Evolutionary conservation across 345 rosid genomes (phyloP), one percentile per base, ranked within the genome.

Genomic region (Zanthoxylum bungeanum): DNA sequence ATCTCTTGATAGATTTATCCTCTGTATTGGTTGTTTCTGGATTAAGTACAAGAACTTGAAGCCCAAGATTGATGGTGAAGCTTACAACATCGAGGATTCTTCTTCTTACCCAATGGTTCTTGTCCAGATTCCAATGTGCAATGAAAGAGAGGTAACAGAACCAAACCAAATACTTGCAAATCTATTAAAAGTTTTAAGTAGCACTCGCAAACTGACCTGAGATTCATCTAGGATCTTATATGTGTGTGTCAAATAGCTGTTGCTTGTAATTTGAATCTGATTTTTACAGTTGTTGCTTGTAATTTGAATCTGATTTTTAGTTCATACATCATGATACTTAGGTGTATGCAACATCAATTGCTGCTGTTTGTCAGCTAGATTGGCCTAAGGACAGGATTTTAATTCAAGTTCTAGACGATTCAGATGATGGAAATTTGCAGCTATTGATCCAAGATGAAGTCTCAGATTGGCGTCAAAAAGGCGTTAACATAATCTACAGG

Each of bases 101-200:
- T 78, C 84, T 7, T 78, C 66, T 67, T 88, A 86, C 72, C 98
- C 98, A 4, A 93, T 84, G 97, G 97, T 93, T 66, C 92, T 93
- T 72, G 85, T 93, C 77, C 98, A 93, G 88, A 93, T 93, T 79
- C 98, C 98, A 12, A 93, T 93, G 98, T 91, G 97, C 87, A 93
- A 93, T 66, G 98, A 93, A 61, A 77, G 88, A 79, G 98, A 93
- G 95, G 97, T 89, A 77, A 76, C 12, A 34, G 9, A 39, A 27
- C 47, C 3, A 46, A 10, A 28, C 51, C 64, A 7, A 5, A 70
- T 66, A 44, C 17, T 44, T 44, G n/a, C n/a, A n/a, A n/a, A n/a
- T n/a, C n/a, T n/a, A n/a, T n/a, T n/a, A n/a, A n/a, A n/a, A n/a
- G n/a, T n/a, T n/a, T n/a, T n/a, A n/a, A n/a, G n/a, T n/a, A n/a